These are phyloP conservation scores for Syzygium aromaticum DNA, from an alignment of 345 rosid genomes.

Conservation along the genomic window DNA sequence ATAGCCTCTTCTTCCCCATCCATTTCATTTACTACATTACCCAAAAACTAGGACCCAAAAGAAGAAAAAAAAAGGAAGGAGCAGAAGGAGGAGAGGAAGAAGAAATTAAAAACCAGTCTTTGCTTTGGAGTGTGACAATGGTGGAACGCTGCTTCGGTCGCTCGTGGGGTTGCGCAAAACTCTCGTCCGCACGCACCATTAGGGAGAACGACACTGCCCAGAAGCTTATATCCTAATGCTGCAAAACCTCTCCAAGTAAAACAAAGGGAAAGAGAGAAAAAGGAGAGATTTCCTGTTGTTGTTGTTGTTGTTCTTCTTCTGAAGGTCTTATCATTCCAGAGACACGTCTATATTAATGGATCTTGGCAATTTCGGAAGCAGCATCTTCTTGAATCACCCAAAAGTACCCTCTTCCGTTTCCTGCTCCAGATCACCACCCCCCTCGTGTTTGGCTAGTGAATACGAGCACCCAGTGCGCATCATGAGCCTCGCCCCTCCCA, in stretches of 20 bases:
- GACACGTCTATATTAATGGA: slow-evolving; percentile 25
- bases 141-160: neutral
- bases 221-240: neutral
- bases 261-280: neutral
- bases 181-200: neutral
- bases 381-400: slow-evolving; percentile 11
- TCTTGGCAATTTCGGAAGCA: slow-evolving; percentile 29
- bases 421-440: slow-evolving; percentile 1
- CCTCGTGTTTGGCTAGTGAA: neutral
- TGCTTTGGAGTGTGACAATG: neutral
- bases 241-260: neutral
- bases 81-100: no score
- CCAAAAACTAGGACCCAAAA: neutral
- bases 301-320: neutral
- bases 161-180: neutral
- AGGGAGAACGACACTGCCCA: neutral
- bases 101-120: neutral
- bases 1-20: neutral
- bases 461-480: neutral
- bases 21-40: neutral
- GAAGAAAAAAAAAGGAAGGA: no score
- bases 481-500: neutral
- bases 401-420: slow-evolving; percentile 2
- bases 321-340: neutral
- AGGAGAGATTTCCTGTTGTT: neutral